A percentile compares a stretch with the other conserved stretches of the same genome.
Conservation (phyloP, 2,329 filamentous ascomycete genomes). For the Xylariaceae sp. region DNA sequence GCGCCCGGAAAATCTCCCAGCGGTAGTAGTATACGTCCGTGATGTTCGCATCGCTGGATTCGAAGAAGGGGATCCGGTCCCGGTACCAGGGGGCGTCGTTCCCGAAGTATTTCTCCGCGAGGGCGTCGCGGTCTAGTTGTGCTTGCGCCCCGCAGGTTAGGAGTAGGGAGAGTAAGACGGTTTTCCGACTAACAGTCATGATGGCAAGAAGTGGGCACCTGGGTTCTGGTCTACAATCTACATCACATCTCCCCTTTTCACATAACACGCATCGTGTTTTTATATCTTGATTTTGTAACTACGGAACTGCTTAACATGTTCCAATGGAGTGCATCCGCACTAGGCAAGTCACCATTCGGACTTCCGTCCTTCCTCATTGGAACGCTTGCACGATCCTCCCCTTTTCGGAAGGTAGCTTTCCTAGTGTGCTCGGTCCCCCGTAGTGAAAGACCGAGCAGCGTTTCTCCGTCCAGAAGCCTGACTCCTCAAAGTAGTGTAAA, state of each 20-base stretch:
- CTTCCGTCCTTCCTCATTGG: not conserved
- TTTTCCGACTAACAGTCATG: not conserved
- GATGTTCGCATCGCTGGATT: constrained; percentile 9
- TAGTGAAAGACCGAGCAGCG: not conserved
- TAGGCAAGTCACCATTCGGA: not conserved
- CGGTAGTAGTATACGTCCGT: constrained; percentile 17
- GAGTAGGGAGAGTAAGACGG: not conserved
- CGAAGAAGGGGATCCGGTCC: constrained; percentile 16
- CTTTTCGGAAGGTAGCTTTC: not conserved
- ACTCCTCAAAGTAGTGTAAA: no score
- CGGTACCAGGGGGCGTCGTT: constrained; percentile 16
- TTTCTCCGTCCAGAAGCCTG: not conserved
- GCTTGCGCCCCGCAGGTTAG: not conserved
- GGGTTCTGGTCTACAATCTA: not conserved
- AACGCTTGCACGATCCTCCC: not conserved
- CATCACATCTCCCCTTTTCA: not conserved
- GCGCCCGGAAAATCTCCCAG: constrained; percentile 13
- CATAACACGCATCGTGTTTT: not conserved
- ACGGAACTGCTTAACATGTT: not conserved
- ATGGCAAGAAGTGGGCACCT: not conserved
- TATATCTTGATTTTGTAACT: not conserved
- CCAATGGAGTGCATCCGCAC: not conserved
- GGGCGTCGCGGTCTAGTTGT: constrained; percentile 4
- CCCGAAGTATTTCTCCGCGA: constrained; percentile 10
- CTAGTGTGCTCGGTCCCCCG: not conserved